phyloP scores from a whole-genome alignment of 768 basidiomycete genomes.

The Amanita subjunquillea region DNA sequence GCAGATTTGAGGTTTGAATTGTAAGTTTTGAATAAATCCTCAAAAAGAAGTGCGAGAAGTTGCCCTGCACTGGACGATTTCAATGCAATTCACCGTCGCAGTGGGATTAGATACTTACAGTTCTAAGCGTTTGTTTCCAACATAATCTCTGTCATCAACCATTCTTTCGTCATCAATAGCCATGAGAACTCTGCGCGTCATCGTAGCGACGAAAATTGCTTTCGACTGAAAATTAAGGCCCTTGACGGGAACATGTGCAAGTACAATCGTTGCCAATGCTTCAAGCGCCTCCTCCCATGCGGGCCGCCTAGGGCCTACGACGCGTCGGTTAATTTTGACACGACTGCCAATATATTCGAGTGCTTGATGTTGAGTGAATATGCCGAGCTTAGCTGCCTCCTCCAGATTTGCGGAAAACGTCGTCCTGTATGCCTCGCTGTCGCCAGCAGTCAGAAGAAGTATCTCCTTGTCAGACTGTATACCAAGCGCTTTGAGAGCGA shows the following conservation, averaged over 20 bases:
- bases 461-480: conserved; percentile 98
- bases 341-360: conserved; percentile 91
- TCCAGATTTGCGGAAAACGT: conserved; percentile 89
- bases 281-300: conserved; percentile 93
- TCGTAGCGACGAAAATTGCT: conserved; percentile 94
- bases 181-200: conserved; percentile 94
- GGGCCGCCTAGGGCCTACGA: conserved; percentile 75
- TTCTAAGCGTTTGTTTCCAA: conserved; percentile 97
- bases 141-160: conserved; percentile 98
- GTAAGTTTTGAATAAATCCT: conserved; percentile 98
- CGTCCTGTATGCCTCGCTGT: conserved; percentile 77
- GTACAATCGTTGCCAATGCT: conserved; percentile 92
- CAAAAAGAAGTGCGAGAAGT: conserved; percentile 88
- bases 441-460: conserved; percentile 86
- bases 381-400: conserved; percentile 83
- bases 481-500: conserved; percentile 94
- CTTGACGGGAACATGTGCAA: conserved; percentile 90
- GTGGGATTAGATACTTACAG: conserved; percentile 47
- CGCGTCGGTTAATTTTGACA: conserved; percentile 78
- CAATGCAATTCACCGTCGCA: conserved; percentile 7
- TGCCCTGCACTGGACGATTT: conserved; percentile 71
- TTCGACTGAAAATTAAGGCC: conserved; percentile 87
- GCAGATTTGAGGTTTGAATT: conserved; percentile 90
- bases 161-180: conserved; percentile 94
- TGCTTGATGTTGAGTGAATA: conserved; percentile 90